A percentile compares a stretch with the other conserved stretches of the same genome.
These are phyloP conservation scores for Didymella glomerata DNA, from an alignment of 2,329 filamentous ascomycete species.

Conservation along the genomic window DNA sequence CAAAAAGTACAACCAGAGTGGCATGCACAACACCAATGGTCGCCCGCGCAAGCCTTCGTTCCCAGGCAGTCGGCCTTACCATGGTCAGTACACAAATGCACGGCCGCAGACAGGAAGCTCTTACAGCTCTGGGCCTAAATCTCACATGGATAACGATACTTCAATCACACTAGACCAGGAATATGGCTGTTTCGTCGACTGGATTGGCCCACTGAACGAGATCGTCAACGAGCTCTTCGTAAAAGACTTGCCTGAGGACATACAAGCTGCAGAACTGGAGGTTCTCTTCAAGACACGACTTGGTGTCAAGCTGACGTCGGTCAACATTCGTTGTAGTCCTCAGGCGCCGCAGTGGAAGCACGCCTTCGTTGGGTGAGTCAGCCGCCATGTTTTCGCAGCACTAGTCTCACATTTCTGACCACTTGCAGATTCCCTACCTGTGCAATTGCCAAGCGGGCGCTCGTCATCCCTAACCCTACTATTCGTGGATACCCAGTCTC, in stretches of 20 bases:
- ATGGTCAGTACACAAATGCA: slow-evolving; percentile 25
- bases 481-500: slow-evolving; percentile 23
- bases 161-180: slow-evolving; percentile 30
- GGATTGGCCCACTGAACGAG: slow-evolving; percentile 44
- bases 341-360: slow-evolving; percentile 20
- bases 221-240: slow-evolving; percentile 41
- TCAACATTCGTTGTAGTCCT: slow-evolving; percentile 1
- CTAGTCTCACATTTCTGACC: slow-evolving; percentile 17
- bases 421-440: slow-evolving; percentile 24
- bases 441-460: slow-evolving; percentile 27
- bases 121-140: slow-evolving; percentile 20
- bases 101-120: slow-evolving; percentile 4
- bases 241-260: slow-evolving; percentile 31
- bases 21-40: slow-evolving; percentile 23
- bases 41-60: slow-evolving; percentile 37
- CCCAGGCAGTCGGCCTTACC: slow-evolving; percentile 20
- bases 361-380: slow-evolving; percentile 33
- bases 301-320: slow-evolving; percentile 19
- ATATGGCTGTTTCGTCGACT: slow-evolving; percentile 37
- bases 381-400: background rate
- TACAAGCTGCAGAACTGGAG: slow-evolving; percentile 25
- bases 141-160: slow-evolving; percentile 25
- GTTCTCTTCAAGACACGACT: slow-evolving; percentile 29
- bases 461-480: slow-evolving; percentile 20
- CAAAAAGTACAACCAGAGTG: slow-evolving; percentile 26